Evolutionary conservation across 176 grass and related monocot genomes (phyloP).

Genomic region (Tillandsia fasciculata): DNA sequence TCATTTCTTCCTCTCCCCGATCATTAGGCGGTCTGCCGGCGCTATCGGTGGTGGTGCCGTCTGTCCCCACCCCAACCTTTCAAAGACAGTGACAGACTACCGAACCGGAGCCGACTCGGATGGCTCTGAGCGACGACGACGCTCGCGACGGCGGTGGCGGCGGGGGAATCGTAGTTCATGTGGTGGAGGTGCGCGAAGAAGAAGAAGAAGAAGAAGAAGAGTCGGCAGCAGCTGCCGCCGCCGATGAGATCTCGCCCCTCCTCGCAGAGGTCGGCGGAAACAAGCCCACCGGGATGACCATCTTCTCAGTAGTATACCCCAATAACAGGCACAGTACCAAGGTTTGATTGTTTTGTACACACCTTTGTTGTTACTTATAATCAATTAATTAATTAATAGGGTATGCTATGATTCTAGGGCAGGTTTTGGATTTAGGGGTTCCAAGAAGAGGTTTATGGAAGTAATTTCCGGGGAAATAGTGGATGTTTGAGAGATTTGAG

Average conservation of each 20-base stretch:
- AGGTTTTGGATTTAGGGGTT: too few species aligned
- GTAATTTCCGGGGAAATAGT: too few species aligned
- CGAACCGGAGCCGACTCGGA: background rate
- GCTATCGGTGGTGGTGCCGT: too few species aligned
- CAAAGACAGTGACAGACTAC: too few species aligned
- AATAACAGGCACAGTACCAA: background rate
- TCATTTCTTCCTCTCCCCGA: too few species aligned
- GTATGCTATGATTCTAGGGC: background rate
- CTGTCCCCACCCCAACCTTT: too few species aligned
- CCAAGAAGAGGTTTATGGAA: too few species aligned
- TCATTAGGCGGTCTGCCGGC: too few species aligned
- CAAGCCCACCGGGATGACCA: background rate
- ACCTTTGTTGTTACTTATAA: background rate
- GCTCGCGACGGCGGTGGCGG: background rate
- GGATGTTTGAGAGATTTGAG: too few species aligned
- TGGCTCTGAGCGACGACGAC: background rate
- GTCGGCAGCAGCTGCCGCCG: background rate
- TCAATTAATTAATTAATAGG: background rate
- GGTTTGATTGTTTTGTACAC: background rate
- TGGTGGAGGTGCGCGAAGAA: slow-evolving; percentile 1
- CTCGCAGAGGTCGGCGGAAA: background rate
- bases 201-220: background rate
- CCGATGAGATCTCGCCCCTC: slow-evolving; percentile 7
- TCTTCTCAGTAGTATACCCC: slow-evolving; percentile 2
- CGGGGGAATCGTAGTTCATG: background rate